These are phyloP conservation scores for Globisporangium rhizosaccharum DNA, from an alignment of 352 stramenopile species.

Conservation along the genomic window DNA sequence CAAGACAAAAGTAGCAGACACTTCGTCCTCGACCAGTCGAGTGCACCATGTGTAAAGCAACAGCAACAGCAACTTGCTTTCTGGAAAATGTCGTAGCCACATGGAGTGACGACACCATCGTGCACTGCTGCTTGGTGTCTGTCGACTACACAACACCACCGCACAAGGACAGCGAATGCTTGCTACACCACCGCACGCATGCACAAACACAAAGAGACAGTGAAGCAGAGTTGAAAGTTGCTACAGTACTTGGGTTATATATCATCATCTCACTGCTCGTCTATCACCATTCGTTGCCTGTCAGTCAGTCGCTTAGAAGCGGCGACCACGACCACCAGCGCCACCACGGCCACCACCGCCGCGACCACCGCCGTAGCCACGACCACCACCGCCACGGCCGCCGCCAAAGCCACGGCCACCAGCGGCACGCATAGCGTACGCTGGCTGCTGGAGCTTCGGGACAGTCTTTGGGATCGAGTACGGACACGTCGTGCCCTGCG, in stretches of 20 bases:
- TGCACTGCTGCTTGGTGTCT: no score
- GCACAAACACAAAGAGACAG: neutral
- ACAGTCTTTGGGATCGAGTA: conserved; percentile 80
- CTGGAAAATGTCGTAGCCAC: no score
- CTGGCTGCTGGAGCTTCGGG: conserved; percentile 69
- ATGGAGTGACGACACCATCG: no score
- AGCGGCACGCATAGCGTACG: conserved; percentile 40
- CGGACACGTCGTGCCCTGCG: conserved; percentile 41
- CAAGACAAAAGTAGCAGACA: no score
- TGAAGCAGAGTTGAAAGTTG: neutral
- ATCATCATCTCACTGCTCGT: neutral
- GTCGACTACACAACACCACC: neutral
- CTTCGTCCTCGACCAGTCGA: no score
- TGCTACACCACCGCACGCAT: neutral
- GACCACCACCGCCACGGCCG: conserved; percentile 27
- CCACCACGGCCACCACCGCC: conserved; percentile 15
- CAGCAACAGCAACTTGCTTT: no score
- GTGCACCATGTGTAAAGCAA: no score
- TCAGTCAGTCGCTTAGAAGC: neutral
- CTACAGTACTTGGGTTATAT: conserved; percentile 1
- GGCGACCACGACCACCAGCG: neutral
- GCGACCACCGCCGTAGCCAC: conserved; percentile 2
- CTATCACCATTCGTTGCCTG: neutral
- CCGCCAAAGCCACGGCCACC: conserved; percentile 28
- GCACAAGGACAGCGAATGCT: neutral